A percentile compares a stretch with the other conserved stretches of the same genome.
phyloP scores from a whole-genome alignment of 148 eudicot genomes.

The Rhododendron henanense region DNA sequence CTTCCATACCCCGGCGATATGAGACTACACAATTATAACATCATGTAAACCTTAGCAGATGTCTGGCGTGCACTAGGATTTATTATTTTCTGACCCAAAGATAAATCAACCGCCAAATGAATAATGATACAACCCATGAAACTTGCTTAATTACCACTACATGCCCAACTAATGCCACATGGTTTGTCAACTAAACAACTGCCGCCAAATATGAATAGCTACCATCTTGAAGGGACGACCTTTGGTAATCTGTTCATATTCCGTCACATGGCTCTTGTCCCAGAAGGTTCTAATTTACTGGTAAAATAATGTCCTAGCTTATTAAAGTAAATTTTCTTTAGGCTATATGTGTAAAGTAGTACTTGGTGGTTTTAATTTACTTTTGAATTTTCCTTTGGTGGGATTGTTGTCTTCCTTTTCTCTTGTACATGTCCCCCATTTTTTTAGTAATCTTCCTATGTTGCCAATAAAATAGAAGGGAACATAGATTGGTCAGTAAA shows the following conservation, averaged over 20 bases:
- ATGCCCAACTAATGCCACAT: background rate
- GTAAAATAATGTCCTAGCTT: too few relatives aligned
- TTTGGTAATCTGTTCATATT: too few relatives aligned
- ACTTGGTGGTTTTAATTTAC: too few relatives aligned
- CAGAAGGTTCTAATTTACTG: too few relatives aligned
- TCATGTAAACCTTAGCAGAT: background rate
- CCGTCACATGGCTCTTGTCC: too few relatives aligned
- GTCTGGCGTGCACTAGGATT: background rate
- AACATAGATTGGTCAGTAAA: background rate
- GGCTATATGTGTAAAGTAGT: background rate
- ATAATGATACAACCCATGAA: background rate
- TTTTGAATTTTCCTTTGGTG: background rate
- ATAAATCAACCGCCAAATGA: background rate
- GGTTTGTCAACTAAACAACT: background rate
- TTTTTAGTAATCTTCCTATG: background rate
- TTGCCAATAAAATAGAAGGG: background rate
- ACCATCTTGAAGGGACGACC: background rate
- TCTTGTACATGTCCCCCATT: background rate
- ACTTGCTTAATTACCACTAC: background rate
- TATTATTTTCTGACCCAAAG: background rate
- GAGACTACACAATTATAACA: background rate
- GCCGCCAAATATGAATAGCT: background rate
- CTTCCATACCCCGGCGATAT: background rate
- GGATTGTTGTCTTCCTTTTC: background rate
- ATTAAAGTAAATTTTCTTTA: background rate